Percentiles rank a stretch among this genome's conserved stretches.
Conservation (phyloP, 75 land plant genomes). For the Larix kaempferi region DNA sequence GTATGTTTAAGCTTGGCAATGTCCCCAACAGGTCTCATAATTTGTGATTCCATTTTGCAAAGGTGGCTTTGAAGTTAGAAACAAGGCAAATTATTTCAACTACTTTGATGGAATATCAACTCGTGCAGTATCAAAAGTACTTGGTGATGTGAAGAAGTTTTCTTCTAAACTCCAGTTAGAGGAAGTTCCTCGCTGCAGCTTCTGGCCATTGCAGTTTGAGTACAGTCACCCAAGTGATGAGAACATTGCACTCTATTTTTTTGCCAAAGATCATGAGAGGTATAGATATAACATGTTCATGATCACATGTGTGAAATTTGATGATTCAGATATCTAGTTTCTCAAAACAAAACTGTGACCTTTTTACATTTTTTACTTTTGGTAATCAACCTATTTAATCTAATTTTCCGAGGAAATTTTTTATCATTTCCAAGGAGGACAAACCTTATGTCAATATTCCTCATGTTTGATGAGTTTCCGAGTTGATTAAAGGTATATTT, state of each 20-base stretch:
- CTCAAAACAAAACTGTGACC: slow-evolving; percentile 4
- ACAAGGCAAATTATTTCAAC: slow-evolving; percentile 23
- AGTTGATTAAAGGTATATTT: not conserved
- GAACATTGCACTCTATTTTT: slow-evolving; percentile 73
- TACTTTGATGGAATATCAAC: slow-evolving; percentile 57
- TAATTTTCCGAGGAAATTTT: not conserved
- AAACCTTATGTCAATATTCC: not conserved
- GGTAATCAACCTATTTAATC: not conserved
- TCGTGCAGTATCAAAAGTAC: slow-evolving; percentile 57
- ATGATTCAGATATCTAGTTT: not conserved
- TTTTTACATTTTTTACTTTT: not conserved
- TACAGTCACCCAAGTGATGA: slow-evolving; percentile 37
- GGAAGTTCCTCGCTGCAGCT: slow-evolving; percentile 48
- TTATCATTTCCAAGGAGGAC: not conserved
- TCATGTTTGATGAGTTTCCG: not conserved
- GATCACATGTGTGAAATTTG: not conserved
- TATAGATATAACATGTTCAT: not conserved
- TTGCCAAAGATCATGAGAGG: slow-evolving; percentile 78
- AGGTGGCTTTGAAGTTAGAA: slow-evolving; percentile 62
- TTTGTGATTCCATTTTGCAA: slow-evolving; percentile 31
- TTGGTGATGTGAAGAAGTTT: slow-evolving; percentile 41
- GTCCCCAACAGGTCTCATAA: not conserved
- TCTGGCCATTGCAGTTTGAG: slow-evolving; percentile 70
- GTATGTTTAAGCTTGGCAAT: not conserved
- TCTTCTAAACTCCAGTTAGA: slow-evolving; percentile 32